Evolutionary conservation across 768 basidiomycete species (phyloP).

Genomic region (Myochromella boudieri): DNA sequence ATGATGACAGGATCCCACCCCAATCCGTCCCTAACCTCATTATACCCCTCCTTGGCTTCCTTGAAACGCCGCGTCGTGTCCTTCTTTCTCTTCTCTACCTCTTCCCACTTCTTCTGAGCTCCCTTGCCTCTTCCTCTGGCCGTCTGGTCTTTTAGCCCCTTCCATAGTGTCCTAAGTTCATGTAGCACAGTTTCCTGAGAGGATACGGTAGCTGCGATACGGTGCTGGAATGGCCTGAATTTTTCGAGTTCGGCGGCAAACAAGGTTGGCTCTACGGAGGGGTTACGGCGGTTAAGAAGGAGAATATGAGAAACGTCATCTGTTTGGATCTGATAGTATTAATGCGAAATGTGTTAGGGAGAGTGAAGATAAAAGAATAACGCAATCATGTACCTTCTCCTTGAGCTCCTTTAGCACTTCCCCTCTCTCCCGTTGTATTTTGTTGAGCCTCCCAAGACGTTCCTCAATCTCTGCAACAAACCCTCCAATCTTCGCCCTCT

Average conservation of each 20-base stretch:
- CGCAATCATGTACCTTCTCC: constrained; percentile 66
- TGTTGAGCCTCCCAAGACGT: constrained; percentile 70
- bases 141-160: constrained; percentile 66
- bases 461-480: constrained; percentile 79
- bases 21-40: constrained; percentile 83
- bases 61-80: constrained; percentile 72
- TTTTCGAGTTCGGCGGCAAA: constrained; percentile 96
- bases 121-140: constrained; percentile 76
- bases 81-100: constrained; percentile 75
- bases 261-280: constrained; percentile 78
- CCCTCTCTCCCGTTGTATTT: constrained; percentile 81
- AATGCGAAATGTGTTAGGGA: neutral
- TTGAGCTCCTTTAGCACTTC: constrained; percentile 93
- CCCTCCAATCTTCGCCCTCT: constrained; percentile 64
- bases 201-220: constrained; percentile 73
- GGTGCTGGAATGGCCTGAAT: constrained; percentile 88
- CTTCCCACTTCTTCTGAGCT: constrained; percentile 82
- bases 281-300: constrained; percentile 85
- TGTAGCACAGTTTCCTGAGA: constrained; percentile 74
- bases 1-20: constrained; percentile 51
- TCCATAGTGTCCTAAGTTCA: constrained; percentile 76
- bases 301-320: constrained; percentile 97
- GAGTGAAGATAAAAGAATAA: constrained; percentile 1
- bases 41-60: constrained; percentile 79
- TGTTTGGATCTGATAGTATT: constrained; percentile 68